Evolutionary conservation across 192 early-diverging fungal genomes (phyloP), one percentile per base, ranked within the genome.

Genomic region (Coemansia sp.): DNA sequence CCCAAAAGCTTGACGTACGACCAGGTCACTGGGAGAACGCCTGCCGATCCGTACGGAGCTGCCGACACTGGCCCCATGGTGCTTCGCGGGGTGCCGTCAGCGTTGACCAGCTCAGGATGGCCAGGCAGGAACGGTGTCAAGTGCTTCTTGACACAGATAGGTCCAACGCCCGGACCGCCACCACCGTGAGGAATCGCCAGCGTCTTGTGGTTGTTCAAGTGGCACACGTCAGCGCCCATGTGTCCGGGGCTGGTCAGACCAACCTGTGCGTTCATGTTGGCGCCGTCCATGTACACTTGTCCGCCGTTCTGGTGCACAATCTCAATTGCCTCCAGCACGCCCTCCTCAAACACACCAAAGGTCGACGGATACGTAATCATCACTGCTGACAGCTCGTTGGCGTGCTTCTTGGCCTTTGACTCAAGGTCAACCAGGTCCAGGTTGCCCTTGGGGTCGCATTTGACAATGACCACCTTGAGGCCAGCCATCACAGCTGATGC

Each of bases 281-380:
- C 91, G 55, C 92, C 97, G 76, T 99, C 97, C 93, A 99, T 95
- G 80, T 99, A 99, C 15, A 98, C 95, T 78, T 96, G 97, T 25
- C 97, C 97, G 65, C 97, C 95, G 69, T 91, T 71, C n/a, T 78
- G 67, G 74, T 99, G 97, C 43, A 99, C 87, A 67, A 99, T 89
- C 43, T 95, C 82, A 74, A 93, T 96, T 11, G 92, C 95, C 37
- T 92, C 87, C 61, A 85, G 62, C 32, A 98, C 91, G 55, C 85
- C 88, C 38, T 90, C 87, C 85, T 99, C 97, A 75, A 99, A 99
- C 64, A 97, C 94, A 69, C 97, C 97, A 82, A 92, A 99, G 15
- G 97, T 99, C 55, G 95, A 98, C 37, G 97, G 97, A 64, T 99
- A 99, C 5, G 97, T 99, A 71, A 99, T 95, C 97, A 99, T 99